These are phyloP conservation scores for Umbelopsis ramanniana DNA, from an alignment of 192 early-diverging fungal species.

Conservation along the genomic window DNA sequence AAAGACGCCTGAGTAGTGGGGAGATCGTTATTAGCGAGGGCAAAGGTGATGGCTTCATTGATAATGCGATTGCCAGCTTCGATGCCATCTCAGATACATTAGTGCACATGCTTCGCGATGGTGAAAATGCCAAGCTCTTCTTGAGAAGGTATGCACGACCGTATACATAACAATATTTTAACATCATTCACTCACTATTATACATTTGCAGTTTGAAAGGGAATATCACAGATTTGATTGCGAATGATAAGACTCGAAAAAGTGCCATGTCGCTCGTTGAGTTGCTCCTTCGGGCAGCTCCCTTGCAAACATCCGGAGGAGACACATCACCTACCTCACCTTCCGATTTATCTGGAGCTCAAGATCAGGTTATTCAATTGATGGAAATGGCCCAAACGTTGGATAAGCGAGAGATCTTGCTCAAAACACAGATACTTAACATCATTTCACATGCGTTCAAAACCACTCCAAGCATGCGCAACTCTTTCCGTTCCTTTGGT, in stretches of 20 bases:
- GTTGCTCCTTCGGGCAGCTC: background rate
- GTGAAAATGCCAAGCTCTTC: constrained; percentile 52
- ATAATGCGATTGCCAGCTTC: constrained; percentile 57
- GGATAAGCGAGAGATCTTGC: constrained; percentile 54
- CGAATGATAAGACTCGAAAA: constrained; percentile 55
- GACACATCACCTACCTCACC: constrained; percentile 11
- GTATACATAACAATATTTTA: background rate
- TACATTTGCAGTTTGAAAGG: constrained; percentile 44
- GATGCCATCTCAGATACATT: constrained; percentile 55
- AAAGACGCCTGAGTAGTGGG: constrained; percentile 37
- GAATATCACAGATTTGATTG: constrained; percentile 59
- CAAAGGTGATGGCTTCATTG: constrained; percentile 42
- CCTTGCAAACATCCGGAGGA: background rate
- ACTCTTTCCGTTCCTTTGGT: constrained; percentile 61
- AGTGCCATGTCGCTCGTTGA: constrained; percentile 55
- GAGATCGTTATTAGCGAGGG: constrained; percentile 36
- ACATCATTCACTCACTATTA: too few relatives aligned
- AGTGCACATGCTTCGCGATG: constrained; percentile 47
- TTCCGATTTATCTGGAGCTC: constrained; percentile 25
- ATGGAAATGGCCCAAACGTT: constrained; percentile 63
- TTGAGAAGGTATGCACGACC: constrained; percentile 46
- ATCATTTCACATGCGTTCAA: constrained; percentile 53
- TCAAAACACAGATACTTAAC: constrained; percentile 60
- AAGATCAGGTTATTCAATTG: constrained; percentile 57
- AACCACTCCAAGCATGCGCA: constrained; percentile 51